Base-by-base conservation (phyloP, 2,329 filamentous ascomycete species). In the Ampelomyces quisqualis region DNA sequence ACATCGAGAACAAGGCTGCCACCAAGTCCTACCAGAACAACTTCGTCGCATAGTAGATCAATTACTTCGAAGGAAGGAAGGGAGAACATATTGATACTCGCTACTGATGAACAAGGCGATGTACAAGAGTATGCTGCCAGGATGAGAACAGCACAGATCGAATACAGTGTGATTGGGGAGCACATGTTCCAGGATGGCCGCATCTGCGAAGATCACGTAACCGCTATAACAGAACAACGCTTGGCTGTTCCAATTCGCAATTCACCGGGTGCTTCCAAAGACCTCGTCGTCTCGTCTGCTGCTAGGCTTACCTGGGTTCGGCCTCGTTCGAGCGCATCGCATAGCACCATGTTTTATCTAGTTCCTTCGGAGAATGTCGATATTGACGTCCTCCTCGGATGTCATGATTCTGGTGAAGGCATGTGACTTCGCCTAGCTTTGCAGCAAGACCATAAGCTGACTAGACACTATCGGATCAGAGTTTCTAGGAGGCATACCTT, bases 111-210 rank as follows among this genome's bases (percentile, higher is more conserved):
- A 5, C 10, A 28, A 5, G 20, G 15, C 5, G 29, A 31, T 9
- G 14, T 33, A 7, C 33, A 30, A 21, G 38, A 37, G 2, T 15
- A 28, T 3, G 7, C 8, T n/a, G 29, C 33, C 7, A 27, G 22
- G 3, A 33, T 40, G 33, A 40, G 14, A 9, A 7, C 11, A 7
- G 42, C 42, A 3, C 28, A 11, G 11, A 45, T 34, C n/a, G 24
- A 28, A 13, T 15, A 45, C 15, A 45, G 42, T 13, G 29, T 45
- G 14, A 40, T 45, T 33, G 33, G 37, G 2, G 27, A 28, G 1
- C 22, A 36, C 24, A 24, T 45, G 14, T 34, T 45, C 10, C 5
- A 21, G 3, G 11, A 24, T 9, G 29, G 29, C 7, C 29, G 29
- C 29, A 31, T 31, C n/a, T 9, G 14, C 5, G 17, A 20, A 6